These are phyloP conservation scores for Plicaturopsis crispa DNA, from an alignment of 768 basidiomycete species.

Conservation along the genomic window DNA sequence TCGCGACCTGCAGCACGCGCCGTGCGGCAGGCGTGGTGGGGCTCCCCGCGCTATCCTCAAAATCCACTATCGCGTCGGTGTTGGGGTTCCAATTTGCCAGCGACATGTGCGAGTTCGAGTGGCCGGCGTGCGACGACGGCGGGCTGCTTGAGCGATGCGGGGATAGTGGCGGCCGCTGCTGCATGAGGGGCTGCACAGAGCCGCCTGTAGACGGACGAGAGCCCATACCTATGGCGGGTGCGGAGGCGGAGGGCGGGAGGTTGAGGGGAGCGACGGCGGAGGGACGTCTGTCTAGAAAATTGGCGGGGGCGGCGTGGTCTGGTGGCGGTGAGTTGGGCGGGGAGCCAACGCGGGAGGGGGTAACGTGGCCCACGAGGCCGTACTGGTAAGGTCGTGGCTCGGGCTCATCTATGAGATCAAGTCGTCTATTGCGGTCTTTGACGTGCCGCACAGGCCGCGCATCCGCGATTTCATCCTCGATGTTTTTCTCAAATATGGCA, in stretches of 20 bases:
- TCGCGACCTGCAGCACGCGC: conserved; percentile 30
- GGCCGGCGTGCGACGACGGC: conserved; percentile 10
- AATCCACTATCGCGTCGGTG: conserved; percentile 13
- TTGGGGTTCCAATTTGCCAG: conserved; percentile 9
- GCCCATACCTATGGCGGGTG: conserved; percentile 19
- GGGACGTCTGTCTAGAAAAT: conserved; percentile 12
- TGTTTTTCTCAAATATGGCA: conserved; percentile 43
- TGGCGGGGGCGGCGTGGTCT: conserved; percentile 10
- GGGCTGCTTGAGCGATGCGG: conserved; percentile 9
- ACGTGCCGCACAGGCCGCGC: conserved; percentile 12
- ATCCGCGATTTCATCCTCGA: conserved; percentile 18
- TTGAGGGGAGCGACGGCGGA: conserved; percentile 22
- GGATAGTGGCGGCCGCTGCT: conserved; percentile 15
- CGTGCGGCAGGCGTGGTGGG: conserved; percentile 11
- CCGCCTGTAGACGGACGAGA: conserved; percentile 38
- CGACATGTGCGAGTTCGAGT: conserved; percentile 9
- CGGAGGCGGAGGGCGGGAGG: conserved; percentile 15
- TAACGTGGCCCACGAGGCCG: conserved; percentile 46
- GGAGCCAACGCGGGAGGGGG: conserved; percentile 22
- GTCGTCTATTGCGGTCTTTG: conserved; percentile 20
- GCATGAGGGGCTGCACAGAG: conserved; percentile 29
- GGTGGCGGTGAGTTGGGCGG: conserved; percentile 29
- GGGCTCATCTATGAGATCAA: conserved; percentile 20
- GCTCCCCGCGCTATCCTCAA: conserved; percentile 4
- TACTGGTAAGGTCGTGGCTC: conserved; percentile 57